These are phyloP conservation scores for Albifimbria verrucaria DNA, from an alignment of 2,329 filamentous ascomycete species.

Conservation along the genomic window DNA sequence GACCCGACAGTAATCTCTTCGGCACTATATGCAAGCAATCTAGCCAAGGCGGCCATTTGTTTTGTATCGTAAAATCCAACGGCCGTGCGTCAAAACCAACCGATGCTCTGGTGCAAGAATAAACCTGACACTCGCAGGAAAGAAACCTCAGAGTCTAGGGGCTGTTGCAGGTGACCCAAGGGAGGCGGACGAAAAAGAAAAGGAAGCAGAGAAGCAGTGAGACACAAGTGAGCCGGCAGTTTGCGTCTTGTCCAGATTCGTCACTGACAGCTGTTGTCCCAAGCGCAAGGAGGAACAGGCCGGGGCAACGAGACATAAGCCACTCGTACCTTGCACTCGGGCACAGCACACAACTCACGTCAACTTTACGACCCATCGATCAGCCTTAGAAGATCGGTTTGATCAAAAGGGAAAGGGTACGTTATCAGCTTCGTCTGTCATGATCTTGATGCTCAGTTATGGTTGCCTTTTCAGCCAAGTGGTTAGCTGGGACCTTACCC, in stretches of 20 bases:
- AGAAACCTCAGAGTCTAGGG: not conserved
- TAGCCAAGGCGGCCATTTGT: too few relatives aligned
- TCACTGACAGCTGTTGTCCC: not conserved
- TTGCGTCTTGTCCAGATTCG: not conserved
- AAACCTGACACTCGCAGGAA: not conserved
- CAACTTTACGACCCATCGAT: not conserved
- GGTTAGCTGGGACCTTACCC: too few relatives aligned
- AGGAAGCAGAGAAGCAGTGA: not conserved
- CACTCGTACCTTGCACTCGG: not conserved
- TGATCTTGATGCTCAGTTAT: not conserved
- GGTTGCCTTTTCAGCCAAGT: not conserved
- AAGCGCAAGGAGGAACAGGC: not conserved
- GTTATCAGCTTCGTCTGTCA: not conserved
- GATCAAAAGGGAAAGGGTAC: too few relatives aligned
- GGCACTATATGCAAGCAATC: too few relatives aligned
- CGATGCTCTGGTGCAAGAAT: not conserved
- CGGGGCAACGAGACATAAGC: not conserved
- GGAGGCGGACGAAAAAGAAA: not conserved
- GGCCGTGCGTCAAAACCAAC: not conserved
- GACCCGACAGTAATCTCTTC: too few relatives aligned
- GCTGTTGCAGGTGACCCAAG: not conserved
- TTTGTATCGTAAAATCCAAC: too few relatives aligned
- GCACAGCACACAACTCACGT: not conserved
- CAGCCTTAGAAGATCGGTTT: not conserved
- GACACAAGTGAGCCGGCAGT: not conserved